These are phyloP conservation scores for Colletotrichum eleusines DNA, from an alignment of 2,329 filamentous ascomycete genomes.

Conservation along the genomic window DNA sequence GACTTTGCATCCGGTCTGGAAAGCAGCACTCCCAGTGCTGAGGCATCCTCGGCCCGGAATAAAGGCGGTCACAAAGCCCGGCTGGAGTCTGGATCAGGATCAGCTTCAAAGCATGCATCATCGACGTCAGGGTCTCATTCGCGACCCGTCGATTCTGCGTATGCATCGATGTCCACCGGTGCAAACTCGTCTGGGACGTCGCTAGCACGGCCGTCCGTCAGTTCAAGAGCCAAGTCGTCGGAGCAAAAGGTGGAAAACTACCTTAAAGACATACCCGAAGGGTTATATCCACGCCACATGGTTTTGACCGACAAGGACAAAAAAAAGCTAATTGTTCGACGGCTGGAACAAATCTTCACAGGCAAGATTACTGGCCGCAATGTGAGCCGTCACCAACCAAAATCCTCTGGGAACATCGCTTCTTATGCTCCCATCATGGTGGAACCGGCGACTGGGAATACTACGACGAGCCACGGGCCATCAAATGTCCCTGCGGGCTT, in stretches of 20 bases:
- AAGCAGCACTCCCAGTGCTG: slow-evolving; percentile 57
- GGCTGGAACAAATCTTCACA: slow-evolving; percentile 85
- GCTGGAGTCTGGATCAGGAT: slow-evolving; percentile 56
- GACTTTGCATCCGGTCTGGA: slow-evolving; percentile 69
- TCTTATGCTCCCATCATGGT: slow-evolving; percentile 44
- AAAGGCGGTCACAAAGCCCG: slow-evolving; percentile 57
- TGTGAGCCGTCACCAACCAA: slow-evolving; percentile 47
- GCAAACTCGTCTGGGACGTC: slow-evolving; percentile 59
- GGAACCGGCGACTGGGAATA: slow-evolving; percentile 47
- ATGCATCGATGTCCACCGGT: slow-evolving; percentile 74
- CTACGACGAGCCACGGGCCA: slow-evolving; percentile 53
- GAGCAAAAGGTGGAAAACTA: slow-evolving; percentile 77
- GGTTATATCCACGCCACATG: slow-evolving; percentile 71
- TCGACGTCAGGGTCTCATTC: slow-evolving; percentile 66
- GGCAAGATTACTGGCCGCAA: slow-evolving; percentile 69
- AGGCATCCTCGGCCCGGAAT: slow-evolving; percentile 59
- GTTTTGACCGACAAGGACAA: slow-evolving; percentile 78
- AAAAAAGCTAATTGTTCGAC: slow-evolving; percentile 81
- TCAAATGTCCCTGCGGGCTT: slow-evolving; percentile 6
- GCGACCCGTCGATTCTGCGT: slow-evolving; percentile 70
- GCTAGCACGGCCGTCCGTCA: slow-evolving; percentile 52
- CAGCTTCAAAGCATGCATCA: slow-evolving; percentile 64
- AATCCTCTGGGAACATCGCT: slow-evolving; percentile 39
- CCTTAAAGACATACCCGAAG: slow-evolving; percentile 78
- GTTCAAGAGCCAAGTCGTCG: slow-evolving; percentile 55